Evolutionary conservation across 2,329 filamentous ascomycete genomes (phyloP).

Genomic region (Pyrenochaeta sp.): DNA sequence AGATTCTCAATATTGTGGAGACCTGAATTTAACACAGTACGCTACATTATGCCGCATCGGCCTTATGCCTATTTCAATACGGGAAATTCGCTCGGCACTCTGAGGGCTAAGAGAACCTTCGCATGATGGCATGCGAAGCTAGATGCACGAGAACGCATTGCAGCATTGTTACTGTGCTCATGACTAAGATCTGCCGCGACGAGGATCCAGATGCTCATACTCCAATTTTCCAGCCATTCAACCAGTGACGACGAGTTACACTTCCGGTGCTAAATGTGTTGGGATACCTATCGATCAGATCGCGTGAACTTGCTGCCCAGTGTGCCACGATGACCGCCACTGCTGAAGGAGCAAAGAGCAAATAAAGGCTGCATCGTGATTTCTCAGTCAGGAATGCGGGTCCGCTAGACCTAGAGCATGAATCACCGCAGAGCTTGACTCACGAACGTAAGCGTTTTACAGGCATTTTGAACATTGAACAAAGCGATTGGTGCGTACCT

Average conservation of each 20-base stretch:
- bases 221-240: background rate
- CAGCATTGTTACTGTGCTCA: too few relatives aligned
- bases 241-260: background rate
- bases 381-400: background rate
- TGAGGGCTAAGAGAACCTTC: background rate
- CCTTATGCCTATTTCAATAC: background rate
- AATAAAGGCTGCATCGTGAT: background rate
- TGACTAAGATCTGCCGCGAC: too few relatives aligned
- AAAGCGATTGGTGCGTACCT: background rate
- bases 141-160: background rate
- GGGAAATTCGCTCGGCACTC: background rate
- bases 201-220: background rate
- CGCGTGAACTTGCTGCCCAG: background rate
- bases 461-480: background rate
- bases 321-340: background rate
- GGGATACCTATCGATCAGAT: background rate
- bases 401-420: background rate
- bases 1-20: background rate
- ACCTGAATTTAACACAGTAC: background rate
- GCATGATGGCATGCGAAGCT: background rate
- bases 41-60: conserved; percentile 9
- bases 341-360: background rate
- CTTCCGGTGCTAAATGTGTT: too few relatives aligned
- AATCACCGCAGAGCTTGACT: background rate
- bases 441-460: background rate